phyloP scores from a whole-genome alignment of 441 rosid genomes.

The Daphne laureola region DNA sequence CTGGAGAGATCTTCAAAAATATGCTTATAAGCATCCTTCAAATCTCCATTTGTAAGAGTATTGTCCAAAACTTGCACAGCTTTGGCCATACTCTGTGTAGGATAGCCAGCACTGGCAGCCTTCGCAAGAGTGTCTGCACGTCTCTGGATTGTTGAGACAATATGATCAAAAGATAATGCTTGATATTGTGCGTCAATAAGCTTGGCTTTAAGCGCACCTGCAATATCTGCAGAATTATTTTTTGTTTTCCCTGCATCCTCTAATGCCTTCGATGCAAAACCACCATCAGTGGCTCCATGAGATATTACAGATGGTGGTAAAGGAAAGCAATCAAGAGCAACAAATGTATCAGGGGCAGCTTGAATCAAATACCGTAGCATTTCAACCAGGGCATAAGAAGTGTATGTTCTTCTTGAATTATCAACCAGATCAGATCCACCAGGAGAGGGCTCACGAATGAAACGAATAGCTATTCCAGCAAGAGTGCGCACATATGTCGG shows the following conservation, averaged over 20 bases:
- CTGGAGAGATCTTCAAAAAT: conserved; percentile 81
- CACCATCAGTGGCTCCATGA: conserved; percentile 64
- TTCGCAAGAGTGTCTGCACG: conserved; percentile 72
- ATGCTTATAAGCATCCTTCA: conserved; percentile 52
- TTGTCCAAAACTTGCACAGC: conserved; percentile 89
- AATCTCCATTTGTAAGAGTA: conserved; percentile 76
- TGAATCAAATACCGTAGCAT: conserved; percentile 89
- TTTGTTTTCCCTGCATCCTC: conserved; percentile 62
- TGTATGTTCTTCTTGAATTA: conserved; percentile 95
- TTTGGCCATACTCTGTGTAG: conserved; percentile 69
- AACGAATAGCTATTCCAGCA: conserved; percentile 69
- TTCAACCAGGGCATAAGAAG: conserved; percentile 81
- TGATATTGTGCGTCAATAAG: conserved; percentile 73
- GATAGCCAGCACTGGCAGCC: conserved; percentile 66
- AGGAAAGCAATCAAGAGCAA: conserved; percentile 93
- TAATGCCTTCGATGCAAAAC: conserved; percentile 56
- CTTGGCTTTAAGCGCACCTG: conserved; percentile 48
- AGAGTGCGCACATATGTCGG: conserved; percentile 87
- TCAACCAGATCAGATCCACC: conserved; percentile 94
- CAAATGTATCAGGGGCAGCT: conserved; percentile 96
- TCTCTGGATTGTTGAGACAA: conserved; percentile 68
- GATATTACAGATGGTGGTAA: conserved; percentile 77
- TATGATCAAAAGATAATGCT: conserved; percentile 58
- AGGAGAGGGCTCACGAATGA: conserved; percentile 79
- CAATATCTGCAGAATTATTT: conserved; percentile 43